Conservation (phyloP, 2,329 filamentous ascomycete species). For the Exophiala dermatitidis region DNA sequence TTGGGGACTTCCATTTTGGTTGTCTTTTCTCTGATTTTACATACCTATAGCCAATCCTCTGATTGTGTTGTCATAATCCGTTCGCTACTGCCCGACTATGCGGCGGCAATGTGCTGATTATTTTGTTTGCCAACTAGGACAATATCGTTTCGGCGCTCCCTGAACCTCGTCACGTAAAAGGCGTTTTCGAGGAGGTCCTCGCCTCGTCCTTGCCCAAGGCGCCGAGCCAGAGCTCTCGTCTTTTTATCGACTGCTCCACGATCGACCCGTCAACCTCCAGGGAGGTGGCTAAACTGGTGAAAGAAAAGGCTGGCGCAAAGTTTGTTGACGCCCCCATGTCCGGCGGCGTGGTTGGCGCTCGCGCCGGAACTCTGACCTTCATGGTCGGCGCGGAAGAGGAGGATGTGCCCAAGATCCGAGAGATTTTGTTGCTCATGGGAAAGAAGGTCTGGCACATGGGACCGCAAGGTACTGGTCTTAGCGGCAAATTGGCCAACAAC, state of each 20-base stretch:
- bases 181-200: slow-evolving; percentile 72
- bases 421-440: slow-evolving; percentile 74
- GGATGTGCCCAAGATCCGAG: slow-evolving; percentile 57
- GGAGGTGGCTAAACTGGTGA: slow-evolving; percentile 65
- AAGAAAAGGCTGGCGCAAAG: slow-evolving; percentile 44
- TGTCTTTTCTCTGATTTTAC: slow-evolving; percentile 55
- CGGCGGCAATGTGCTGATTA: too few species aligned
- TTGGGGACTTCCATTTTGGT: slow-evolving; percentile 52
- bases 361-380: slow-evolving; percentile 82
- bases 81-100: too few species aligned
- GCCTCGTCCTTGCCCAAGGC: slow-evolving; percentile 48
- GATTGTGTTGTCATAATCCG: slow-evolving; percentile 35
- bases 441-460: slow-evolving; percentile 80
- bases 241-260: slow-evolving; percentile 95
- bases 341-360: slow-evolving; percentile 85
- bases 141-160: slow-evolving; percentile 83
- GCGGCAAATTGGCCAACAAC: slow-evolving; percentile 94
- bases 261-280: slow-evolving; percentile 85
- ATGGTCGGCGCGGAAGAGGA: slow-evolving; percentile 71
- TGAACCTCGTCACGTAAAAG: slow-evolving; percentile 78
- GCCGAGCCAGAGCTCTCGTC: slow-evolving; percentile 50
- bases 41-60: slow-evolving; percentile 68
- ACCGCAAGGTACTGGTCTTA: slow-evolving; percentile 72
- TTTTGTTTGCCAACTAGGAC: slow-evolving; percentile 49
- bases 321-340: slow-evolving; percentile 98